Evolutionary conservation across 75 land plant species (phyloP).

Genomic region (Picea glauca): DNA sequence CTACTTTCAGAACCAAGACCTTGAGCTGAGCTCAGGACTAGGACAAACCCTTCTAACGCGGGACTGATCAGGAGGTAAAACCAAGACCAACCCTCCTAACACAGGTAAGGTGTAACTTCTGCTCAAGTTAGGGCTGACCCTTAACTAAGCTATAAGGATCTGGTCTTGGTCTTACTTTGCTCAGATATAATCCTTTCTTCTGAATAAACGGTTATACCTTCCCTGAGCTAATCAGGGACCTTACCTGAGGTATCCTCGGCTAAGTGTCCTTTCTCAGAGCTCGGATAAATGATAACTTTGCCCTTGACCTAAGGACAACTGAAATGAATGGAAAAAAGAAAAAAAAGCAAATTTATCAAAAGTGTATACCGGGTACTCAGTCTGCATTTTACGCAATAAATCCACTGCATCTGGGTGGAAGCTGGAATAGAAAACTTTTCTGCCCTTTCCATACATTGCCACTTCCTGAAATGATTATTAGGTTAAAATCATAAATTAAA

Average conservation of each 20-base stretch:
- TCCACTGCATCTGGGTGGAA: conserved; percentile 92
- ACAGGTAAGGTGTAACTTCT: too few species aligned
- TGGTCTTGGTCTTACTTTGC: not conserved
- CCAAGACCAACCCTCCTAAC: too few species aligned
- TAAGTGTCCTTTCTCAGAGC: not conserved
- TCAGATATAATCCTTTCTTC: not conserved
- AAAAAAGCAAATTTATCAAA: not conserved
- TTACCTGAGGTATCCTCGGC: not conserved
- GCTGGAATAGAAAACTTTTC: conserved; percentile 72
- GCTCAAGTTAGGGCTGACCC: too few species aligned
- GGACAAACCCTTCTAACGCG: too few species aligned
- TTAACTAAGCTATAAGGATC: too few species aligned
- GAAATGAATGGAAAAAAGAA: not conserved
- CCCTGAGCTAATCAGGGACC: too few species aligned
- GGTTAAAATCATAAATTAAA: not conserved
- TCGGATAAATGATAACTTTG: not conserved
- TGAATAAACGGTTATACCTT: not conserved
- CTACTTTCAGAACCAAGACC: too few species aligned
- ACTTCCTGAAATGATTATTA: conserved; percentile 40
- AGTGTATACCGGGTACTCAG: conserved; percentile 60
- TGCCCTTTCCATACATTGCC: conserved; percentile 32
- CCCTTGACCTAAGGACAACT: not conserved
- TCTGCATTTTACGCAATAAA: conserved; percentile 52
- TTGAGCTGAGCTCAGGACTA: too few species aligned
- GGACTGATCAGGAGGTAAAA: too few species aligned